Base-by-base conservation (phyloP, 495 filamentous ascomycete species). In the Gamarada debralockiae region DNA sequence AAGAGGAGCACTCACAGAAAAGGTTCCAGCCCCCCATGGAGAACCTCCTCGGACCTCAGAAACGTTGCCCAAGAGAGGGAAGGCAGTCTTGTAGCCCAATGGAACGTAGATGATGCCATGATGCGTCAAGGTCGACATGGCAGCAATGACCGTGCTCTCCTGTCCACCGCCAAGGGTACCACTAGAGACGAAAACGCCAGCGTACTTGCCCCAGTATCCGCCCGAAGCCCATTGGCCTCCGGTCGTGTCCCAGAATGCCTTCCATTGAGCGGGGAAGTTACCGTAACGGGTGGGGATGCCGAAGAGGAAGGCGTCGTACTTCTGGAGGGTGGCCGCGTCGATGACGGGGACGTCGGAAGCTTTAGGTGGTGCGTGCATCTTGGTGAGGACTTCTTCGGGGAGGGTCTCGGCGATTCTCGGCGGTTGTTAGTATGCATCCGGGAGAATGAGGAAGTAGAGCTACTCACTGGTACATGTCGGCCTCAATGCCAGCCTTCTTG, bases 231-330 rank as follows among this genome's bases (percentile, higher is more conserved):
- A 59, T 38, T 58, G 56, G 15, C 51, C 50, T 34, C 62, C 62
- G 34, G 62, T 62, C 37, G 50, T 48, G 36, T 65, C 62, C 62
- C 62, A 65, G 37, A 62, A 63, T 2, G 61, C 67, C 79, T 92
- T 97, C 87, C 87, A 97, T 73, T 98, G 93, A 23, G 86, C 91
- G 36, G 93, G 92, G 79, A 96, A 95, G 82, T 96, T 99, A 68
- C 93, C 93, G 74, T 88, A 99, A 51, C 93, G 85, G n/a, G 93
- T 99, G 25, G 93, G 93, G 70, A 99, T 91, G 61, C 95, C 95
- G 56, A 99, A 80, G 33, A 99, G 84, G 72, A 99, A 84, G 65
- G 76, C 93, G 65, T 97, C 91, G 74, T 93, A 97, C 50, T 80
- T 52, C 56, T 81, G 76, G n/a, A 97, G 82, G 12, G 68, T 74